Base-by-base conservation (phyloP, 2,329 filamentous ascomycete genomes). In the Diaporthe sp. region DNA sequence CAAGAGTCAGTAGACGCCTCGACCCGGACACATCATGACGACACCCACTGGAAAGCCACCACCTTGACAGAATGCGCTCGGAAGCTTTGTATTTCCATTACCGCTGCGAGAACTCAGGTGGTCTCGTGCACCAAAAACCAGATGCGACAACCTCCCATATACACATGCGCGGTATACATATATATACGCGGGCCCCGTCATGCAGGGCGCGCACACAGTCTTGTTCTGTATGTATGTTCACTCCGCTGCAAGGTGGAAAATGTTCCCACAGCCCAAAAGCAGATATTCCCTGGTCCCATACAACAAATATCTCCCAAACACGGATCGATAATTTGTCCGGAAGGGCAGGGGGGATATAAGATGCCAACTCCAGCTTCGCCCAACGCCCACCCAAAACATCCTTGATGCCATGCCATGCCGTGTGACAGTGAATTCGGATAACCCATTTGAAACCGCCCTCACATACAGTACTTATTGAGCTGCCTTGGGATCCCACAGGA, bases 401-500 rank as follows among this genome's bases (percentile, higher is more conserved):
- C 22, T 30, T 38, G 64, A 68, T 68, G 47, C 45, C 64, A 54
- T 52, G 64, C 42, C 54, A 54, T 45, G 22, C 47, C 33, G 47
- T 42, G 25, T 64, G 57, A 64, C 55, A 50, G 22, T 50, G 17
- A 47, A 70, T 25, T 42, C 35, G 17, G 55, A 68, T 22, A 30
- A 22, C n/a, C 6, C 15, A 10, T 40, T 5, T 4, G n/a, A 25
- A 38, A 9, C 33, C 55, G 19, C 42, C 19, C 33, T 9, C 13
- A 4, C 22, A 15, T 25, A 15, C 2, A 7, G 25, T 22, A 22
- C 57, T 64, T 42, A 64, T 17, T 33, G 57, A 6, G 28, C 30
- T 30, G 40, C 45, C 64, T 45, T 52, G 3, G 75, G 68, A 15
- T 81, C 77, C 82, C 90, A 91, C 73, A 85, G 81, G 68, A 91